Base-by-base conservation (phyloP, 106 monocot genomes). In the Ottelia alismoides region DNA sequence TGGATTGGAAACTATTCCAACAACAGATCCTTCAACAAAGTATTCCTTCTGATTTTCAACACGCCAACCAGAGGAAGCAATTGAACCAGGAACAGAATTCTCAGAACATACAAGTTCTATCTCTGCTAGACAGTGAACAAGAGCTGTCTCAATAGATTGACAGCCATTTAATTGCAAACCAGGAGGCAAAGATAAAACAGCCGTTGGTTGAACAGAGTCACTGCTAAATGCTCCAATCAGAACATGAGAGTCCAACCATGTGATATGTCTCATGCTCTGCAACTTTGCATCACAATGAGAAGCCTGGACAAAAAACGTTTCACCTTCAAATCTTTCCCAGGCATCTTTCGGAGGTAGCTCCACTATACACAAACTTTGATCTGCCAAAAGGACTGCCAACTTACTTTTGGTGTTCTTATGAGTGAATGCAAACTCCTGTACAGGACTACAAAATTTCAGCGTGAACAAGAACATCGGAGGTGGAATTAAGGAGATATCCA, bases 391-490 rank as follows among this genome's bases (percentile, higher is more conserved):
- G 31, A 62, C 79, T 57, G 90, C 85, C 50, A 98, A 50, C 58
- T 77, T 60, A 45, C 58, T 71, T 63, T 73, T 90, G 21, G 72
- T 66, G 62, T 68, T 75, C 25, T 79, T 70, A 65, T 61, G 58
- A 28, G 70, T 30, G 54, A 65, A 90, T 20, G 74, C 54, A 65
- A 83, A 53, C 27, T 86, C 79, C 32, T 67, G 70, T 52, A 98
- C 77, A 53, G 77, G 22, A 68, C 60, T 32, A 60, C 51, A 58
- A 78, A 85, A 90, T 59, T 82, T 79, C 51, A 98, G 70, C 23
- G 23, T 70, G 71, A 90, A 98, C 20, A 90, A 71, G 73, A 70
- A 90, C 85, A 98, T 77, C 1, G 98, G 98, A 55, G 98, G 90
- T 44, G 98, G 98, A 60, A 98, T 67, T 20, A 98, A 77, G 30